Base-by-base conservation (phyloP, 805 yeast species). In the Priceomyces carsonii region DNA sequence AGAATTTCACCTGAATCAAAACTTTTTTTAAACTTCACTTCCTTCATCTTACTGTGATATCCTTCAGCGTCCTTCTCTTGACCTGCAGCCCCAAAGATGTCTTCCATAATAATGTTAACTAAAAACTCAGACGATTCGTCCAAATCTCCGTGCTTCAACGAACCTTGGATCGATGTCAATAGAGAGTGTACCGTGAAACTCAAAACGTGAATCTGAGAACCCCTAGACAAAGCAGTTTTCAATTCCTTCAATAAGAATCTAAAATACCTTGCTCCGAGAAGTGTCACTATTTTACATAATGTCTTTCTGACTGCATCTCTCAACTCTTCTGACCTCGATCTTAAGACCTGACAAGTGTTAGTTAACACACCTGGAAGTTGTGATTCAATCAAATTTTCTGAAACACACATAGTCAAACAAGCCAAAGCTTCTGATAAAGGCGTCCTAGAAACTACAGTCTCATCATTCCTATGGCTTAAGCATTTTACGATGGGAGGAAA, bases 1-100 rank as follows among this genome's bases (percentile, higher is more conserved):
- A 91, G 53, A 13, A 88, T 64, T 60, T 90, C 95, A 18, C 83
- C 95, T 4, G 93, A 79, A 48, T 93, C 98, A 53, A 67, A 85
- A 67, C 95, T 83, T 62, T 88, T 88, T 53, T 86, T 87, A 45
- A 79, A 82, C 55, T 88, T 90, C 22, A 93, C 91, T 66, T 91
- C 99, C 49, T 84, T 85, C 80, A 89, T 85, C 42, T 82, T 80
- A 19, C 86, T 81, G 34, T 76, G 77, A 52, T 93, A 91, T 13
- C 89, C 96, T 42, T 89, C 97, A 4, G 93, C 90, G 45, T 93
- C 98, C 55, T 93, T 91, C 52, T 93, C 98, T 53, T 83, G 84
- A 22, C 96, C 95, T 3, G 95, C 85, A 7, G 82, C 75, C 16
- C 99, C 99, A 59, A 93, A 90, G 3, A 80, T 75, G 52, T 91